phyloP scores from a whole-genome alignment of 1,139 yeast genomes.

The Diutina pseudorugosa region DNA sequence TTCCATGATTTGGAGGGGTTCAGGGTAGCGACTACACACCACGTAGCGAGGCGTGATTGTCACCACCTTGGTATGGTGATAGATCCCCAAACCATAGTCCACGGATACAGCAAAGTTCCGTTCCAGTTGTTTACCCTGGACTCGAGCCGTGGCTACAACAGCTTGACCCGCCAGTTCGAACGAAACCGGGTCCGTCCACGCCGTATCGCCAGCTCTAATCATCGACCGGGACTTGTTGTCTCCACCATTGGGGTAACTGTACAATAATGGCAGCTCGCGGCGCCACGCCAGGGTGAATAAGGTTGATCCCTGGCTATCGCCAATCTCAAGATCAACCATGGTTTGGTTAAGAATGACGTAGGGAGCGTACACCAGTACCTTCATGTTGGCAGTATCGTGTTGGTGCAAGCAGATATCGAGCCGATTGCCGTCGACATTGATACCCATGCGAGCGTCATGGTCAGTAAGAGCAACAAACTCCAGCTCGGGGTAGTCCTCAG shows the following conservation, averaged over 20 bases:
- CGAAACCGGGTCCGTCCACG: conserved; percentile 68
- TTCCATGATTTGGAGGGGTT: conserved; percentile 53
- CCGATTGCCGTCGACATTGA: conserved; percentile 47
- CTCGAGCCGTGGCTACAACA: conserved; percentile 49
- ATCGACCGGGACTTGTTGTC: neutral
- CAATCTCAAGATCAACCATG: neutral
- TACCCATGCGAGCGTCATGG: conserved; percentile 26
- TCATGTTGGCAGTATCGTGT: conserved; percentile 37
- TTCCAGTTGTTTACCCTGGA: conserved; percentile 50
- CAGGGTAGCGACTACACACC: conserved; percentile 47
- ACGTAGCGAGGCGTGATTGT: conserved; percentile 77
- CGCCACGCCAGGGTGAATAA: conserved; percentile 2
- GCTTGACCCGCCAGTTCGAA: conserved; percentile 87
- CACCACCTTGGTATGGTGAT: conserved; percentile 64
- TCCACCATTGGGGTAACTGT: neutral
- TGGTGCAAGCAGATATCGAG: conserved; percentile 46
- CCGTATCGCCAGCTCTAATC: conserved; percentile 32
- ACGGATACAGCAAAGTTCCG: conserved; percentile 66
- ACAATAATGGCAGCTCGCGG: neutral
- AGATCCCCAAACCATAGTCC: conserved; percentile 81
- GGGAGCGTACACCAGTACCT: conserved; percentile 69
- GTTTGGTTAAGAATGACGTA: conserved; percentile 59
- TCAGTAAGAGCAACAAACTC: conserved; percentile 53
- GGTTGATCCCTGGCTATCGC: neutral
- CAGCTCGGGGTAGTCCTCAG: conserved; percentile 50